Conservation (phyloP, 768 basidiomycete genomes). For the Russula dissimulans region DNA sequence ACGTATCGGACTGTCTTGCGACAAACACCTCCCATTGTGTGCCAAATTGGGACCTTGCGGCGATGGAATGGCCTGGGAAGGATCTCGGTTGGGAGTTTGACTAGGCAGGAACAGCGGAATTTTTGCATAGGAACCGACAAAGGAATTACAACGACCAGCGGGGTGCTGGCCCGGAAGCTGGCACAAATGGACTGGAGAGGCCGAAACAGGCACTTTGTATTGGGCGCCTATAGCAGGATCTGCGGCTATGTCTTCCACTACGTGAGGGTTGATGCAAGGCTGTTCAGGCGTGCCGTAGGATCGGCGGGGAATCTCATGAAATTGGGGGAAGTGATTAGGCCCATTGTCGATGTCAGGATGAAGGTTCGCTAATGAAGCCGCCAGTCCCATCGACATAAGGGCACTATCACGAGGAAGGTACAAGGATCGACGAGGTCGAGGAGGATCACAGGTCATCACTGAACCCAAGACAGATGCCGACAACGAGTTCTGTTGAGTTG, state of each 20-base stretch:
- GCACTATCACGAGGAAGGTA: background rate
- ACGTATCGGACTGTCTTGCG: background rate
- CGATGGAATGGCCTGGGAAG: background rate
- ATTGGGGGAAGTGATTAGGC: background rate
- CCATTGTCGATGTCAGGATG: background rate
- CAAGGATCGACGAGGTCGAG: background rate
- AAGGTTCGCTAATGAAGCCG: background rate
- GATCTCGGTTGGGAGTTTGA: constrained; percentile 7
- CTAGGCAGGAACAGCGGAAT: constrained; percentile 7
- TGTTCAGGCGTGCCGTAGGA: background rate
- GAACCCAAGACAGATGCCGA: background rate
- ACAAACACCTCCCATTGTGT: background rate
- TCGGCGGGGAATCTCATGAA: background rate
- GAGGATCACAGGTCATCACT: background rate
- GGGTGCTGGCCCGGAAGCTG: background rate
- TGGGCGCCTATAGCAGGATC: background rate
- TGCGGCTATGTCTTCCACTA: background rate
- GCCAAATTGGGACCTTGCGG: background rate
- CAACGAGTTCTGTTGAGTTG: background rate
- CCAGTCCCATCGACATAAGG: background rate
- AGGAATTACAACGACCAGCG: background rate
- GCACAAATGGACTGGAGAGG: background rate
- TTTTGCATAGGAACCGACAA: background rate
- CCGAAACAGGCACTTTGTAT: background rate
- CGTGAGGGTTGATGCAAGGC: background rate